These are phyloP conservation scores for Erodium maritimum DNA, from an alignment of 345 rosid genomes.

Conservation along the genomic window DNA sequence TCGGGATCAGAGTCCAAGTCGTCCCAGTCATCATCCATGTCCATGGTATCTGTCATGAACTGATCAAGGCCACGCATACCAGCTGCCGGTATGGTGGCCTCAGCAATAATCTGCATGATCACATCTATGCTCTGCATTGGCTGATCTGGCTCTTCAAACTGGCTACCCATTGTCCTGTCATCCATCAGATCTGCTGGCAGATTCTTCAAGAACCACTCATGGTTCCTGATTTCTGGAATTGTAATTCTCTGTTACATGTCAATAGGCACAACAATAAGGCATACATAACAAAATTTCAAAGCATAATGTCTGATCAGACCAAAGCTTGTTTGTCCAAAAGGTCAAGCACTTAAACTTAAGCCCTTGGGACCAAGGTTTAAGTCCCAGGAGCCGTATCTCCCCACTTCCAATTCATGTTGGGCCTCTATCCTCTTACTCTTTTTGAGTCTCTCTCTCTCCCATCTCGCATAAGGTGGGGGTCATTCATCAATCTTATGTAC, in stretches of 20 bases:
- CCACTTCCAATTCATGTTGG: too few species aligned
- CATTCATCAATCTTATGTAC: too few species aligned
- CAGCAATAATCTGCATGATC: conserved; percentile 90
- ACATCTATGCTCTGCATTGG: conserved; percentile 73
- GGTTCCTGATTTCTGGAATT: conserved; percentile 65
- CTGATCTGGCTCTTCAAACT: conserved; percentile 72
- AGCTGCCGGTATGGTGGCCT: conserved; percentile 76
- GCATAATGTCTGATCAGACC: too few species aligned
- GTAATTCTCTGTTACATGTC: conserved; percentile 60
- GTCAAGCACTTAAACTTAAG: too few species aligned
- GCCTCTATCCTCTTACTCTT: too few species aligned
- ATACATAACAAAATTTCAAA: too few species aligned
- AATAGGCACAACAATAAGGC: background rate
- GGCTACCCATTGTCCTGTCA: conserved; percentile 34
- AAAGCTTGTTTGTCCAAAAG: too few species aligned
- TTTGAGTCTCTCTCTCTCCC: too few species aligned
- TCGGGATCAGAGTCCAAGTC: conserved; percentile 79
- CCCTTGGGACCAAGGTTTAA: too few species aligned
- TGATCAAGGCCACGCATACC: conserved; percentile 37
- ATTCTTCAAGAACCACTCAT: conserved; percentile 85
- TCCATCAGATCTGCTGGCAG: conserved; percentile 71
- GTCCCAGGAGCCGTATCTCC: too few species aligned
- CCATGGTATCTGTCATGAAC: conserved; percentile 41
- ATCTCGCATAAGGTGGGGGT: too few species aligned
- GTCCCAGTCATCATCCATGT: conserved; percentile 80